phyloP scores from a whole-genome alignment of 805 yeast species.

The Candida namnaoensis region DNA sequence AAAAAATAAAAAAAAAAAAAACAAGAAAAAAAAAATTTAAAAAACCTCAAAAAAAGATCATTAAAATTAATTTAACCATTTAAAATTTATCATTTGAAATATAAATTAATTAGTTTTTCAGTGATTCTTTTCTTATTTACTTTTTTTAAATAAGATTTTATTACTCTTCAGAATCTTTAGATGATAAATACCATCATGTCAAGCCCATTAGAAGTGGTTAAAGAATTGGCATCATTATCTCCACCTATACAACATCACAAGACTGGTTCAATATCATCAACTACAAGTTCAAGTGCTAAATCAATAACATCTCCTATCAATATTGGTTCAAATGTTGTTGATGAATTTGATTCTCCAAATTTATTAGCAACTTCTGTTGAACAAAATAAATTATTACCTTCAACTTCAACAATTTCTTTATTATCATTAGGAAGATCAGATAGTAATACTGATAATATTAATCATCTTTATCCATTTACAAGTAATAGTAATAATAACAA shows the following conservation, averaged over 20 bases:
- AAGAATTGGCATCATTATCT: background rate
- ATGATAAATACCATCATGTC: background rate
- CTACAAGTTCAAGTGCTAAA: too few species aligned
- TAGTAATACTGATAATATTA: constrained; percentile 3
- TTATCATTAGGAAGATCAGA: constrained; percentile 10
- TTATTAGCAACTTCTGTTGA: constrained; percentile 15
- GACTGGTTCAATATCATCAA: background rate
- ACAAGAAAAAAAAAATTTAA: too few species aligned
- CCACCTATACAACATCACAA: background rate
- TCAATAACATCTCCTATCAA: background rate
- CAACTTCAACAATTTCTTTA: constrained; percentile 15
- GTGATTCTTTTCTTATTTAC: too few species aligned
- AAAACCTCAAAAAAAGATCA: too few species aligned
- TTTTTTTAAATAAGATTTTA: too few species aligned
- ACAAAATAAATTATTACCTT: constrained; percentile 6
- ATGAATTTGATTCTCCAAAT: constrained; percentile 11
- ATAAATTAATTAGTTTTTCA: too few species aligned
- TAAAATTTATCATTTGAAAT: too few species aligned
- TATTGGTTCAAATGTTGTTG: constrained; percentile 6
- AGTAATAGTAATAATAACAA: too few species aligned
- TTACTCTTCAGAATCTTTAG: too few species aligned
- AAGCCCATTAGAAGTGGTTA: background rate
- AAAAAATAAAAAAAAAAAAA: too few species aligned
- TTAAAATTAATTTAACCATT: too few species aligned
- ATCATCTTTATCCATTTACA: background rate